A percentile compares a stretch with the other conserved stretches of the same genome.
Evolutionary conservation across 345 rosid genomes (phyloP).

Genomic region (Ailanthus altissimus): DNA sequence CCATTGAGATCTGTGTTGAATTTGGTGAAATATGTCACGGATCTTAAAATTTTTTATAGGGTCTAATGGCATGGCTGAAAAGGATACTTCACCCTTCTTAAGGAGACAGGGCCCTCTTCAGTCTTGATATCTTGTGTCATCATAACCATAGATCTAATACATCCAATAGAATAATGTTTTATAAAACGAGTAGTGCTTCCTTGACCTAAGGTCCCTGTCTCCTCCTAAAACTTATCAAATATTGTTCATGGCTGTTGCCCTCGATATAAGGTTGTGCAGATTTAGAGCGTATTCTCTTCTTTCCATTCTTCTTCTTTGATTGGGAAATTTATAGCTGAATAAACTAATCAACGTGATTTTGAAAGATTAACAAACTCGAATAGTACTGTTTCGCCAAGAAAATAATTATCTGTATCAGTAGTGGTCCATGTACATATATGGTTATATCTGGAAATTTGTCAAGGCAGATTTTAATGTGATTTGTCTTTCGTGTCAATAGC

Average conservation of each 20-base stretch:
- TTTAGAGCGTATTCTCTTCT: background rate
- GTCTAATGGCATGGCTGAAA: slow-evolving; percentile 24
- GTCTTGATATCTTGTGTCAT: slow-evolving; percentile 11
- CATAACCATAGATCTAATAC: background rate
- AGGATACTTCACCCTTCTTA: slow-evolving; percentile 29
- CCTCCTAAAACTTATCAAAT: slow-evolving; percentile 25
- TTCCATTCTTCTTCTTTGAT: background rate
- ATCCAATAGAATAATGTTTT: slow-evolving; percentile 10
- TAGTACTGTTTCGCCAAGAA: background rate
- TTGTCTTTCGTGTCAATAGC: background rate
- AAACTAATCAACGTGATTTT: background rate
- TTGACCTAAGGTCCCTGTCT: slow-evolving; percentile 24
- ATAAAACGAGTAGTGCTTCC: slow-evolving; percentile 22
- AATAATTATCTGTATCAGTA: background rate
- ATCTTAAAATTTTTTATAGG: slow-evolving; percentile 15
- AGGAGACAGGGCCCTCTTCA: slow-evolving; percentile 21
- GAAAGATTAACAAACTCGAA: background rate
- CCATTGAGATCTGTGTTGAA: slow-evolving; percentile 36
- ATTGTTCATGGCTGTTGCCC: background rate
- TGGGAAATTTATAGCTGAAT: background rate
- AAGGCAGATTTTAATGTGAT: background rate
- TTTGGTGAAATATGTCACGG: slow-evolving; percentile 23
- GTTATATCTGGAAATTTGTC: background rate
- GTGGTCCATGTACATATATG: background rate
- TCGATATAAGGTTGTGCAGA: slow-evolving; percentile 1